Evolutionary conservation across 2,329 filamentous ascomycete genomes (phyloP), one percentile per base, ranked within the genome.

Genomic region (Epichloe gansuensis): DNA sequence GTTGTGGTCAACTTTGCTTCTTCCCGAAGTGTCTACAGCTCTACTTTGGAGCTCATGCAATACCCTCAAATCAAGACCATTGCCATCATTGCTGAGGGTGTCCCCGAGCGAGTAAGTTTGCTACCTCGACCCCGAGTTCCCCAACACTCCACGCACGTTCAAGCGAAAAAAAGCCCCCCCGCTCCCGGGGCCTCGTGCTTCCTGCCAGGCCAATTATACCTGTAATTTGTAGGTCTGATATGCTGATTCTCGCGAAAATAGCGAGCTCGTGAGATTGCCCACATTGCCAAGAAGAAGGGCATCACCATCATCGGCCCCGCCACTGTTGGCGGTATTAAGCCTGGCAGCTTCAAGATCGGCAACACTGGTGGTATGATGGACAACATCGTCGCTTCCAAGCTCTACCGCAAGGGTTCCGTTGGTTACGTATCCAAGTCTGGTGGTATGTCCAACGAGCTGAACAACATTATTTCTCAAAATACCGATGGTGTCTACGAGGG

Each of bases 331-430:
- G 93, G 93, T 67, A 97, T 98, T 78, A 98, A 97, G 83, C 93
- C 93, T 58, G 93, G 93, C 72, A 88, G 88, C 71, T 98, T 91
- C 87, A 98, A 97, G 83, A 98, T 98, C 61, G 93, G 93, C 72
- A 98, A 98, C 82, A 98, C 93, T 65, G 93, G 93, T 82, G 93
- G 93, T 74, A 98, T 98, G 93, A 98, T 98, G 93, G 93, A 98
- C 82, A 98, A 98, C 83, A 98, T 98, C 66, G 93, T 98, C 59
- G 90, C 93, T 63, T 97, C 93, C 71, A 98, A 98, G 85, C 88
- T 98, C 57, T 98, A 98, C 85, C 91, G 93, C 75, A 93, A 93
- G 77, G 93, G 93, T 65, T 97, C 93, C 63, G 91, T 98, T 61
- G 93, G 89, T 65, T 98, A 98, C 74, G 93, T 98, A 73, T 97